A percentile compares a stretch with the other conserved stretches of the same genome.
phyloP scores from a whole-genome alignment of 352 stramenopile species.

The Phytophthora palmivora region DNA sequence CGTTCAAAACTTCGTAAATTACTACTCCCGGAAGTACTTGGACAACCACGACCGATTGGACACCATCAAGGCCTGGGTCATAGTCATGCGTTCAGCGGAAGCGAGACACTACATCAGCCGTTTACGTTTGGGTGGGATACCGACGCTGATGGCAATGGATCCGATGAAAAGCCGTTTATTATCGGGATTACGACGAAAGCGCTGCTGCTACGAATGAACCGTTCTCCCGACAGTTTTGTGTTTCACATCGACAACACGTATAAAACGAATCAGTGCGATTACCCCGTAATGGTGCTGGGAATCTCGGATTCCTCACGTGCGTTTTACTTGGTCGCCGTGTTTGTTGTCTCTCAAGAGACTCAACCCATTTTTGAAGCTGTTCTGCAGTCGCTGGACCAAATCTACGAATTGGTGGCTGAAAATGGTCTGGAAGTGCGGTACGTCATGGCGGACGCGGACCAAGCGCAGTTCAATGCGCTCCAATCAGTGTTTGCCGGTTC shows the following conservation, averaged over 20 bases:
- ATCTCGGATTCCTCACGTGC: neutral
- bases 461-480: no score
- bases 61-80: slow-evolving; percentile 3
- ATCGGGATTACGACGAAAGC: neutral
- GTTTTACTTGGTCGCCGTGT: slow-evolving; percentile 6
- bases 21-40: neutral
- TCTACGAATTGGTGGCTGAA: no score
- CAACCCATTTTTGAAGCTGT: no score
- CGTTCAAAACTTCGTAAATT: slow-evolving; percentile 15
- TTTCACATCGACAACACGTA: slow-evolving; percentile 6
- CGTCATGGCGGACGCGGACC: no score
- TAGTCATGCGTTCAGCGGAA: neutral
- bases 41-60: slow-evolving; percentile 9
- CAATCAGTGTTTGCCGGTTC: no score
- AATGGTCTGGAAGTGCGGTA: no score
- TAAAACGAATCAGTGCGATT: no score
- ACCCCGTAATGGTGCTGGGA: neutral
- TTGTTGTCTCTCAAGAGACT: neutral
- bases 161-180: slow-evolving; percentile 6
- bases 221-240: neutral
- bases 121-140: slow-evolving; percentile 7
- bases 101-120: neutral
- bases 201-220: neutral
- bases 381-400: no score
- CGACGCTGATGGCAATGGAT: slow-evolving; percentile 2